A percentile compares a stretch with the other conserved stretches of the same genome.
phyloP scores from a whole-genome alignment of 2,329 filamentous ascomycete species.

The Fusarium armeniacum region DNA sequence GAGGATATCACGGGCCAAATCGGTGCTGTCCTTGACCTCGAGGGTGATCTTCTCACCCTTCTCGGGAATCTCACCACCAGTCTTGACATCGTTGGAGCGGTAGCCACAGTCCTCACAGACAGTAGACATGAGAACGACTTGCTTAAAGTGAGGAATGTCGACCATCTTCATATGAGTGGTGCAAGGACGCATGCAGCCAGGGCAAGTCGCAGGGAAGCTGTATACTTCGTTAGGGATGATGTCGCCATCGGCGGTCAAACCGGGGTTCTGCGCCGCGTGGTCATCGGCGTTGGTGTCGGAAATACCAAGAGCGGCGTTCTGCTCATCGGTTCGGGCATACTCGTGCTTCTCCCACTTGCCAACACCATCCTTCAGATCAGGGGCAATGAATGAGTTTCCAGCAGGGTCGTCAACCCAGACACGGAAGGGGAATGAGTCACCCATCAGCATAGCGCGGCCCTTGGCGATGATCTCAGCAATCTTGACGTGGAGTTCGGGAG shows the following conservation, averaged over 20 bases:
- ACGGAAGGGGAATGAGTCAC: constrained; percentile 87
- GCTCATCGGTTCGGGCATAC: constrained; percentile 84
- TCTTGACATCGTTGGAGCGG: constrained; percentile 97
- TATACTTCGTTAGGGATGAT: constrained; percentile 95
- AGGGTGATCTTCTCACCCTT: constrained; percentile 88
- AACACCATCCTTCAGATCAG: constrained; percentile 81
- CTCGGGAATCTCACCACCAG: constrained; percentile 90
- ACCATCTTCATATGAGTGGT: constrained; percentile 99
- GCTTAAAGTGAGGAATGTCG: constrained; percentile 97
- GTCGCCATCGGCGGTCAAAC: constrained; percentile 73
- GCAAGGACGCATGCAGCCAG: constrained; percentile 88
- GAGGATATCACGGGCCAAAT: constrained; percentile 92
- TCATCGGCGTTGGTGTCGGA: constrained; percentile 71
- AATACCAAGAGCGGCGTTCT: constrained; percentile 89
- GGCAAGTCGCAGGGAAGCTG: constrained; percentile 90
- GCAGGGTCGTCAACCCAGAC: constrained; percentile 90
- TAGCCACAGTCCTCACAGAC: constrained; percentile 94
- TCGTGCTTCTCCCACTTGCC: constrained; percentile 91
- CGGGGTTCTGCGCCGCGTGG: constrained; percentile 67
- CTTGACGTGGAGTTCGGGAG: constrained; percentile 83
- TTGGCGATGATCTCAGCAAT: constrained; percentile 81
- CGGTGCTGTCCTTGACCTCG: constrained; percentile 74
- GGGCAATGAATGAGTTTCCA: constrained; percentile 97
- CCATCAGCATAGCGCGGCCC: constrained; percentile 81
- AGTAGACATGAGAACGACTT: constrained; percentile 95